Base-by-base conservation (phyloP, 2,329 filamentous ascomycete genomes). In the Scytalidium sp. region DNA sequence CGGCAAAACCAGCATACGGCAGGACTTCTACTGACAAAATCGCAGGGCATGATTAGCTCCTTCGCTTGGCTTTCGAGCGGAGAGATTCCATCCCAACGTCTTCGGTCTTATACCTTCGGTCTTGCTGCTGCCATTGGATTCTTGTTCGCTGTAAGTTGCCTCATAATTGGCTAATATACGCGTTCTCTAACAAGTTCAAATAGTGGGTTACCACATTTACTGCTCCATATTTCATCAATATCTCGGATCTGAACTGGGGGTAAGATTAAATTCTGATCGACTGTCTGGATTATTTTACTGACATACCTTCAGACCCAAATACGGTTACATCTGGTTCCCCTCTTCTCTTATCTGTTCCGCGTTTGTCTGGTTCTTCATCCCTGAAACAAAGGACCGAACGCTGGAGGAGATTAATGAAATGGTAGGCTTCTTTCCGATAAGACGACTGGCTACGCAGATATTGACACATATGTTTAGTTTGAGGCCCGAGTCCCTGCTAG, bases 171-270 rank as follows among this genome's bases (percentile, higher is more conserved):
- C n/a, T n/a, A n/a, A n/a, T 15, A n/a, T 36, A 15, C 11, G 15
- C 32, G 13, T 36, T 4, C n/a, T n/a, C 4, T 6, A 10, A 15
- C 5, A 36, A 5, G 15, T n/a, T n/a, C n/a, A 36, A 36, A 5
- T n/a, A 36, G 32, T 57, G 55, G 55, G 48, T 57, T 6, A 75
- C 76, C 0, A 80, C 76, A 0, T 82, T 81, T 55, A 82, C 79
- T 0, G 77, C 78, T 2, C 79, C 78, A 0, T 81, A 82, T 56
- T 83, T 83, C 56, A 82, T 83, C 63, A 82, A 82, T 54, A 74
- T 75, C 0, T 60, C 66, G 11, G 63, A 73, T 1, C 62, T 83
- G 36, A 74, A 76, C 56, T 83, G 79, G 79, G 79, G 79, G 32
- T 36, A 36, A n/a, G n/a, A n/a, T n/a, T n/a, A n/a, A n/a, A n/a